Conservation (phyloP, 2,329 filamentous ascomycete species). For the Colletotrichum sidae region DNA sequence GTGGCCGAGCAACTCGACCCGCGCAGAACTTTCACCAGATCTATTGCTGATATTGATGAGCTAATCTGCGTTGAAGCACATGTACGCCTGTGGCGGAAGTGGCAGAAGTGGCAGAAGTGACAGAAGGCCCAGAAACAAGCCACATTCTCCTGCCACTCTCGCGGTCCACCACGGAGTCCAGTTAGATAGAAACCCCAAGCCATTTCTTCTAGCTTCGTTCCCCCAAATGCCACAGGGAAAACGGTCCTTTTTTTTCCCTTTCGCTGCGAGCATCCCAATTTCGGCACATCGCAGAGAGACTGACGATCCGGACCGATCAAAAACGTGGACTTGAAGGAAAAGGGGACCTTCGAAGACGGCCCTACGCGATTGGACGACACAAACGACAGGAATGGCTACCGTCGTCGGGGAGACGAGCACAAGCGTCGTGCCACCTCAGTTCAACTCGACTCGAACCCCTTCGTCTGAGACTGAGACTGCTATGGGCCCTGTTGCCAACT, state of each 20-base stretch:
- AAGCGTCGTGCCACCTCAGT: neutral
- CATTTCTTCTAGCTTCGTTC: constrained; percentile 20
- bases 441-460: neutral
- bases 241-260: neutral
- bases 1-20: neutral
- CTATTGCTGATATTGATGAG: too few species aligned
- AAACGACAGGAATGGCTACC: neutral
- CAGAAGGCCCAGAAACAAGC: constrained; percentile 22
- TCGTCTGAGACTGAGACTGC: constrained; percentile 13
- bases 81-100: neutral
- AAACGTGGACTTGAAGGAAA: neutral
- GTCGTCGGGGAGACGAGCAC: neutral
- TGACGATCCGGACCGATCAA: constrained; percentile 20
- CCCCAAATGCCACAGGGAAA: constrained; percentile 3
- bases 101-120: constrained; percentile 7
- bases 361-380: neutral
- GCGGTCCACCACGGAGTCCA: constrained; percentile 1
- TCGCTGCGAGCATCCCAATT: constrained; percentile 8
- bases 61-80: too few species aligned
- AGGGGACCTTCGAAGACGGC: too few species aligned
- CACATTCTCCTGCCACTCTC: constrained; percentile 22
- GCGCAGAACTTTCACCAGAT: too few species aligned
- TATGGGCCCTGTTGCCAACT: constrained; percentile 6
- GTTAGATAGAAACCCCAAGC: constrained; percentile 14
- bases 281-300: constrained; percentile 8